phyloP scores from a whole-genome alignment of 805 yeast genomes.

The Candida boidinii region DNA sequence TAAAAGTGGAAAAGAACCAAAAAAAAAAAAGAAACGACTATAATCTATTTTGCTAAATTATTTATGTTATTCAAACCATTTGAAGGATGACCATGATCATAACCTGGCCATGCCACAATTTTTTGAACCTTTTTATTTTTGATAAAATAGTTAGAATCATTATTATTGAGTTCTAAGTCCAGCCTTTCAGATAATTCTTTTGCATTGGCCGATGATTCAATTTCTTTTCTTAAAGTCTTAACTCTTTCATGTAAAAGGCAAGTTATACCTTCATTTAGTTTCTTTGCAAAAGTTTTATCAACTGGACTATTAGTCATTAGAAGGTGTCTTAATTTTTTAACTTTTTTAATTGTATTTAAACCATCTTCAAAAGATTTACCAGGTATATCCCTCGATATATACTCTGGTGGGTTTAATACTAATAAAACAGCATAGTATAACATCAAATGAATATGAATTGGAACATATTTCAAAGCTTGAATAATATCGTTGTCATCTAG shows the following conservation, averaged over 20 bases:
- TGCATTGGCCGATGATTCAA: constrained; percentile 4
- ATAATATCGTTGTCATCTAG: constrained; percentile 51
- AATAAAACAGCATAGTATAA: constrained; percentile 57
- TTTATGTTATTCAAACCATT: constrained; percentile 3
- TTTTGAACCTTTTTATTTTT: constrained; percentile 16
- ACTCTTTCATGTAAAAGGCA: constrained; percentile 20
- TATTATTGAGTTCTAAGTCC: constrained; percentile 13
- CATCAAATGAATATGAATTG: constrained; percentile 69
- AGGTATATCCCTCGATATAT: constrained; percentile 14
- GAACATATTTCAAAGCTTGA: constrained; percentile 50
- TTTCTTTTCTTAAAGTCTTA: constrained; percentile 13
- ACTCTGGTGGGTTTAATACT: constrained; percentile 38
- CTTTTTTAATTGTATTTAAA: constrained; percentile 31
- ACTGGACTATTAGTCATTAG: constrained; percentile 40
- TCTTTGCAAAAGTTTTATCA: constrained; percentile 41
- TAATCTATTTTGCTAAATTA: background rate
- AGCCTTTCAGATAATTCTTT: constrained; percentile 8
- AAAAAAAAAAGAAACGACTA: background rate
- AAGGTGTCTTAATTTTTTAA: constrained; percentile 33
- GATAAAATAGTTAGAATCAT: constrained; percentile 5
- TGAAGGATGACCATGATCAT: constrained; percentile 56
- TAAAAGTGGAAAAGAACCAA: constrained; percentile 3
- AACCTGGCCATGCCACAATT: constrained; percentile 58
- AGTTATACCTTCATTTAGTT: constrained; percentile 26
- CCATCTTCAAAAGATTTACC: constrained; percentile 18